Evolutionary conservation across 495 filamentous ascomycete species (phyloP).

Genomic region (Neurospora tetrasperma): DNA sequence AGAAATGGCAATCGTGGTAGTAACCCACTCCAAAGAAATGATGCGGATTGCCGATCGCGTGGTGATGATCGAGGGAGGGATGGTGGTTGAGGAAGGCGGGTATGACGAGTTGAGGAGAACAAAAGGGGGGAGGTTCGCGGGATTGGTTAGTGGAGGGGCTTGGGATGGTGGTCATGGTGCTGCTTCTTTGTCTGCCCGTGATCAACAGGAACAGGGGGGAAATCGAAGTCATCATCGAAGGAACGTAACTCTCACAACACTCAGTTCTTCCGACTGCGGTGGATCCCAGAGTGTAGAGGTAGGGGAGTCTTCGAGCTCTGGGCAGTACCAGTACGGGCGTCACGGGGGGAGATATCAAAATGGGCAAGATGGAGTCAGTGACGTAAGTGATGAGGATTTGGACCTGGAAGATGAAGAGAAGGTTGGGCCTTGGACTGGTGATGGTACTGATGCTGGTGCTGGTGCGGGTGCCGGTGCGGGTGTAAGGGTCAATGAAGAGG

Average conservation of each 20-base stretch:
- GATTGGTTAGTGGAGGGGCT: slow-evolving; percentile 18
- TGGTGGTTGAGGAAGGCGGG: slow-evolving; percentile 53
- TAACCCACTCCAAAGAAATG: slow-evolving; percentile 76
- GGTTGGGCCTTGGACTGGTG: too few species aligned
- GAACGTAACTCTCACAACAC: background rate
- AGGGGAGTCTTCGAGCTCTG: background rate
- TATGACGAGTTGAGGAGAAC: slow-evolving; percentile 42
- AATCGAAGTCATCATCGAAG: background rate
- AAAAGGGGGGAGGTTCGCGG: slow-evolving; percentile 24
- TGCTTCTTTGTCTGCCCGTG: background rate
- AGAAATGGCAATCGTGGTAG: slow-evolving; percentile 46
- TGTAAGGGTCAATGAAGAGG: background rate
- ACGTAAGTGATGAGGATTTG: too few species aligned
- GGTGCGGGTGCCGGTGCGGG: too few species aligned
- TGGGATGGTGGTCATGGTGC: background rate
- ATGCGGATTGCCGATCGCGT: slow-evolving; percentile 66
- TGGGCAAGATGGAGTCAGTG: too few species aligned
- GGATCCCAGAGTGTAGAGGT: background rate
- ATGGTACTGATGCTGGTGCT: too few species aligned
- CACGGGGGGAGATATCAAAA: too few species aligned
- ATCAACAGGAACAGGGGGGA: background rate
- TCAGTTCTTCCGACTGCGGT: background rate
- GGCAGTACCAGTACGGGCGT: background rate
- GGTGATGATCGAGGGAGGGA: slow-evolving; percentile 58
- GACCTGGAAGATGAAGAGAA: too few species aligned